Conservation (phyloP, 2,329 filamentous ascomycete genomes). For the Bisporella sp. region DNA sequence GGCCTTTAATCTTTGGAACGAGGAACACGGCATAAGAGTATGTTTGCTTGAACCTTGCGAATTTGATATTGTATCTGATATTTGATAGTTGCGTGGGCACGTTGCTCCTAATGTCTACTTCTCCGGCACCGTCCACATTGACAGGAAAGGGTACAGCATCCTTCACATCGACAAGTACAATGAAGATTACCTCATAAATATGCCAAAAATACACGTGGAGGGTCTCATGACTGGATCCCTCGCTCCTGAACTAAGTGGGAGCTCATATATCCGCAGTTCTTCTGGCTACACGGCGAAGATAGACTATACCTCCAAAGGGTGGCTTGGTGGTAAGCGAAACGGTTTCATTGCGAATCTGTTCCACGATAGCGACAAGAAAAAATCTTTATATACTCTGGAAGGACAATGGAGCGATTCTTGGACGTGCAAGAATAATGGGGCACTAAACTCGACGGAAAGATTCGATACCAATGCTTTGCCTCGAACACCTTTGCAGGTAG, state of each 20-base stretch:
- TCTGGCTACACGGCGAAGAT: constrained; percentile 83
- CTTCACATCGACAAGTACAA: constrained; percentile 58
- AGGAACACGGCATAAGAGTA: constrained; percentile 62
- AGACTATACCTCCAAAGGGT: constrained; percentile 87
- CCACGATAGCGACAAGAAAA: constrained; percentile 59
- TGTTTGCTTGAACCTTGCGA: neutral
- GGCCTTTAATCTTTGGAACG: constrained; percentile 86
- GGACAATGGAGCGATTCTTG: constrained; percentile 88
- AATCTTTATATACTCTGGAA: constrained; percentile 69
- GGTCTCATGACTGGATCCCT: constrained; percentile 78
- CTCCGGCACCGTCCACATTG: constrained; percentile 86
- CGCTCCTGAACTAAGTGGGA: constrained; percentile 82
- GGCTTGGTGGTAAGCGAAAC: constrained; percentile 94
- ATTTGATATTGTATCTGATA: constrained; percentile 1
- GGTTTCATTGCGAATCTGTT: constrained; percentile 72
- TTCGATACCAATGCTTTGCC: constrained; percentile 51
- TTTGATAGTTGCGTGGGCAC: constrained; percentile 61
- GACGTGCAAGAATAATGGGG: constrained; percentile 61
- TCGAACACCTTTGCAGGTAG: constrained; percentile 62
- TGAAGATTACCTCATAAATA: constrained; percentile 75
- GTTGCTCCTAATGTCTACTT: constrained; percentile 95
- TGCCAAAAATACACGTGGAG: constrained; percentile 87
- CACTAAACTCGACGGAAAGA: constrained; percentile 44
- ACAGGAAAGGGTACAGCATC: constrained; percentile 85
- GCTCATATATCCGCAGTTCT: constrained; percentile 77